Conservation (phyloP, 2,329 filamentous ascomycete genomes). For the Fusarium dimerum region DNA sequence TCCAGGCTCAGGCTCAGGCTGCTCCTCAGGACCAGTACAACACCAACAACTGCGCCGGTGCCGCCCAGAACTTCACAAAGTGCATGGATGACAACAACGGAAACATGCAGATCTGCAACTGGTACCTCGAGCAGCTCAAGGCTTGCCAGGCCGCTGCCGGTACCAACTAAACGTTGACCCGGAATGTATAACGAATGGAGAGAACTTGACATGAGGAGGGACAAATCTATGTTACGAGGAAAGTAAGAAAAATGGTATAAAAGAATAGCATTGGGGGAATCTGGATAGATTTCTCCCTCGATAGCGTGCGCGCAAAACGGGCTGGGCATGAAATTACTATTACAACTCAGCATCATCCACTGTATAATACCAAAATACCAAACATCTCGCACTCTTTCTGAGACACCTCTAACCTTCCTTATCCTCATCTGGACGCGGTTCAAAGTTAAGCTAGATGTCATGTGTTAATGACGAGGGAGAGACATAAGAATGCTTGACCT, state of each 20-base stretch:
- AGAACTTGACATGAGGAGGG: neutral
- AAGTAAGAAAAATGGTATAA: conserved; percentile 9
- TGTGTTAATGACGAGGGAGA: conserved; percentile 27
- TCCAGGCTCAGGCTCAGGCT: conserved; percentile 50
- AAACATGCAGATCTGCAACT: conserved; percentile 93
- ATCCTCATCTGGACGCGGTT: conserved; percentile 63
- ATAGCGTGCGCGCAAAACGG: conserved; percentile 25
- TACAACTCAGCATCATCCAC: conserved; percentile 27
- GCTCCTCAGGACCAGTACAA: conserved; percentile 53
- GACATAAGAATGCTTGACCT: neutral
- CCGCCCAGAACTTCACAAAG: conserved; percentile 83
- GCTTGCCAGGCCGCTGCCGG: conserved; percentile 78
- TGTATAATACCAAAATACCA: conserved; percentile 32
- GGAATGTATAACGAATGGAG: neutral
- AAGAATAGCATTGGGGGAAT: conserved; percentile 15
- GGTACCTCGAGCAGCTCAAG: conserved; percentile 98
- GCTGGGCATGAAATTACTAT: conserved; percentile 18
- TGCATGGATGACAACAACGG: conserved; percentile 96
- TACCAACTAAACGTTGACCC: conserved; percentile 57
- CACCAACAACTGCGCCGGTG: conserved; percentile 70
- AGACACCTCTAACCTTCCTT: conserved; percentile 29
- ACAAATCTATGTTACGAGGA: neutral
- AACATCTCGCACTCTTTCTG: conserved; percentile 30
- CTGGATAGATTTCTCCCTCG: conserved; percentile 10
- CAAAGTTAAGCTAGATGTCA: conserved; percentile 61